Evolutionary conservation across 1,284 basidiomycete species (phyloP).

Genomic region (Cryptococcus deneoformans): DNA sequence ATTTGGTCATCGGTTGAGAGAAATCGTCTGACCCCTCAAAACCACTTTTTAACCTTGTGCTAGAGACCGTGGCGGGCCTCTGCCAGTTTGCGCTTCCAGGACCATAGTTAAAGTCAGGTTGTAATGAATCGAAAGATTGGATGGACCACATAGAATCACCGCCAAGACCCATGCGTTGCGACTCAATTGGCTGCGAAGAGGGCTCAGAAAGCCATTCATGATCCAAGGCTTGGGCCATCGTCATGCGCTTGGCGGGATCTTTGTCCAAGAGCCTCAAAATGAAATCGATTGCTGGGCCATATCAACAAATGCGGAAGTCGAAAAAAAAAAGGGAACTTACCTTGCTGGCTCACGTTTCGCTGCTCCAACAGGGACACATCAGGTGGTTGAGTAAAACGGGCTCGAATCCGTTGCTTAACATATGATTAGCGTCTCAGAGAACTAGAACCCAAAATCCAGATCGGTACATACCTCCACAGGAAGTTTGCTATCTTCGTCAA

Average conservation of each 20-base stretch:
- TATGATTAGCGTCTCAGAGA: neutral
- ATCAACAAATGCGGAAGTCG: constrained; percentile 23
- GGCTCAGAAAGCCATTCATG: constrained; percentile 63
- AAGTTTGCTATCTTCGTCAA: constrained; percentile 48
- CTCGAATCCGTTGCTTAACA: constrained; percentile 51
- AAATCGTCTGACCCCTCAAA: constrained; percentile 29
- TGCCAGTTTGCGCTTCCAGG: constrained; percentile 13
- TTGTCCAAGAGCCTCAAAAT: constrained; percentile 55
- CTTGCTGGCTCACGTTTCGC: constrained; percentile 45
- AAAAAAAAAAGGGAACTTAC: constrained; percentile 33
- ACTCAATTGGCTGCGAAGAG: constrained; percentile 31
- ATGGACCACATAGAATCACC: constrained; percentile 43
- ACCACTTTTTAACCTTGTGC: constrained; percentile 35
- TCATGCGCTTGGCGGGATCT: constrained; percentile 59
- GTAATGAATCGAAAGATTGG: constrained; percentile 30
- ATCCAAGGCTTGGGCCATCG: constrained; percentile 56
- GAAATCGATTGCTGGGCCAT: constrained; percentile 54
- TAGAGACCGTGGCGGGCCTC: constrained; percentile 33
- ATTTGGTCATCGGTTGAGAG: constrained; percentile 37
- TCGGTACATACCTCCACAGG: constrained; percentile 31
- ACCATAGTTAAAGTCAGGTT: neutral
- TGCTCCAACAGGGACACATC: constrained; percentile 59
- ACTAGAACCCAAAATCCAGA: neutral
- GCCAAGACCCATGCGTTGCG: constrained; percentile 27
- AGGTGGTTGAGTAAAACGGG: constrained; percentile 60